Evolutionary conservation across 2,329 filamentous ascomycete species (phyloP).

Genomic region (Ilyonectria destructans): DNA sequence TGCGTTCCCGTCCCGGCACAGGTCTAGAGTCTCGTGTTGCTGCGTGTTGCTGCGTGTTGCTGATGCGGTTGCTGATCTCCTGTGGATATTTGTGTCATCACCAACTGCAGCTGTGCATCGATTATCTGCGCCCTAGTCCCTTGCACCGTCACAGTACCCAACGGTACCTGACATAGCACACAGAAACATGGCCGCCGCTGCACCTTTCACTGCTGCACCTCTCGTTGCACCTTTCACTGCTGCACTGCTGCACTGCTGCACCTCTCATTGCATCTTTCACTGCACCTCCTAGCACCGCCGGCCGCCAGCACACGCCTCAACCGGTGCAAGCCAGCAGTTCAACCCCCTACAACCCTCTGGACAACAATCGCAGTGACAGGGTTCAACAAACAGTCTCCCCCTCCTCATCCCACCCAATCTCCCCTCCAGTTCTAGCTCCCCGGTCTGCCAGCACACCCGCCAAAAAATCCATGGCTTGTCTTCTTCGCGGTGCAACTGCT

Average conservation of each 20-base stretch:
- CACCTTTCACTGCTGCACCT: not conserved
- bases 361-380: constrained; percentile 23
- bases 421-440: constrained; percentile 28
- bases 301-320: not conserved
- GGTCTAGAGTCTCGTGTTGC: constrained; percentile 18
- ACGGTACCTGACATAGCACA: constrained; percentile 29
- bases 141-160: constrained; percentile 28
- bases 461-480: not conserved
- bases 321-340: constrained; percentile 1
- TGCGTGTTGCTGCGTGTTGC: constrained; percentile 1
- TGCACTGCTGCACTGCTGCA: not conserved
- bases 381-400: constrained; percentile 20
- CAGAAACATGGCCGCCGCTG: not conserved
- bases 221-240: not conserved
- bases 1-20: constrained; percentile 27
- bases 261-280: not conserved
- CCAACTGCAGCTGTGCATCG: constrained; percentile 17
- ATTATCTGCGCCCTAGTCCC: constrained; percentile 17
- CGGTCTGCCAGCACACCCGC: constrained; percentile 16
- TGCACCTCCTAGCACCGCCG: not conserved
- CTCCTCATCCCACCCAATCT: constrained; percentile 3
- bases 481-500: constrained; percentile 1
- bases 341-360: constrained; percentile 18
- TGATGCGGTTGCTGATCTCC: constrained; percentile 4
- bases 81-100: constrained; percentile 4